These are phyloP conservation scores for Chlamydomonas reinhardtii DNA, from an alignment of 163 green algal genomes.

Conservation along the genomic window DNA sequence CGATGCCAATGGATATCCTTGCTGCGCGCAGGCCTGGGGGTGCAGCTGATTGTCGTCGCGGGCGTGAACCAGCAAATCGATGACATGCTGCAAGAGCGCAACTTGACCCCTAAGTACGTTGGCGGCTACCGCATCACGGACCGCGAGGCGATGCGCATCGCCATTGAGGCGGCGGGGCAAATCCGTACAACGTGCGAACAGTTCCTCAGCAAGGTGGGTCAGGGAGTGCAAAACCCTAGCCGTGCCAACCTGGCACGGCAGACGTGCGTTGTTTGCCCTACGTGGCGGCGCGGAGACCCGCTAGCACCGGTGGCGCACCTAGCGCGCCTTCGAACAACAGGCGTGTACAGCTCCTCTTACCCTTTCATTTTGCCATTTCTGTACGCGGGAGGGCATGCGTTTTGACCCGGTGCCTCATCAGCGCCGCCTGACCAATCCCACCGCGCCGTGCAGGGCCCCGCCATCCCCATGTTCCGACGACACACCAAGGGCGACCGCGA, in stretches of 20 bases:
- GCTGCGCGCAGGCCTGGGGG: conserved; percentile 80
- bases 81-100: conserved; percentile 67
- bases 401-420: too few relatives aligned
- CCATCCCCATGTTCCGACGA: conserved; percentile 90
- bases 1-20: not conserved
- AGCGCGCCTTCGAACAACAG: too few relatives aligned
- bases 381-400: too few relatives aligned
- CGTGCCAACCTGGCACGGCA: too few relatives aligned
- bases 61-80: conserved; percentile 87
- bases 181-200: conserved; percentile 86
- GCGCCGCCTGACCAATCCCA: too few relatives aligned
- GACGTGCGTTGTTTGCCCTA: too few relatives aligned
- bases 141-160: conserved; percentile 72
- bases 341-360: too few relatives aligned
- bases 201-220: conserved; percentile 84
- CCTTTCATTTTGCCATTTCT: too few relatives aligned
- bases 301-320: too few relatives aligned
- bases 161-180: conserved; percentile 87
- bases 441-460: conserved; percentile 63
- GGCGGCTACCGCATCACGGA: conserved; percentile 88
- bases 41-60: conserved; percentile 90
- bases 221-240: too few relatives aligned
- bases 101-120: conserved; percentile 70
- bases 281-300: too few relatives aligned
- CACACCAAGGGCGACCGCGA: conserved; percentile 81